Conservation (phyloP, 2,329 filamentous ascomycete genomes). For the Pezizomycotina sp. region DNA sequence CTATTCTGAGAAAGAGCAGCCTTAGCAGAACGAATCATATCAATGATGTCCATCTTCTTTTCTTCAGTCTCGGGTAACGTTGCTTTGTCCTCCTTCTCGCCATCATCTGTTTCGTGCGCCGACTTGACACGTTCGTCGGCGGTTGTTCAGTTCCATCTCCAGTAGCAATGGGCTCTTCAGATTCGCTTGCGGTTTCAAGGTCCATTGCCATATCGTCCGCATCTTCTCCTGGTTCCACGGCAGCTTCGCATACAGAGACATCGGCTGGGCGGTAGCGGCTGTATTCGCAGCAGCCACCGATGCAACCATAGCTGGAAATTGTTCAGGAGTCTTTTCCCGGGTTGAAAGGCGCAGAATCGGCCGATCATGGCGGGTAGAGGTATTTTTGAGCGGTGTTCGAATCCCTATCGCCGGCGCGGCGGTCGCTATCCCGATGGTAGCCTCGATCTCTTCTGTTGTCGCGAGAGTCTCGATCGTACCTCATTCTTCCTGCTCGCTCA, state of each 20-base stretch:
- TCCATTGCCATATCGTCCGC: too few relatives aligned
- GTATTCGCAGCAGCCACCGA: constrained; percentile 7
- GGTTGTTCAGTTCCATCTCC: too few relatives aligned
- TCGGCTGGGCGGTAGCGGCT: not conserved
- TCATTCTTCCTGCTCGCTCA: too few relatives aligned
- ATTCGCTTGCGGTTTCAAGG: too few relatives aligned
- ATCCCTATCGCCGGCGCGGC: constrained; percentile 12
- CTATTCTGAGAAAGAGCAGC: constrained; percentile 14
- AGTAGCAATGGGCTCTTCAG: too few relatives aligned
- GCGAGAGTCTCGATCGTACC: too few relatives aligned
- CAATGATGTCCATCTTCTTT: constrained; percentile 23
- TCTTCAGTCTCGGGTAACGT: constrained; percentile 11
- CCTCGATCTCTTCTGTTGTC: too few relatives aligned
- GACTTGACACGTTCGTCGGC: too few relatives aligned
- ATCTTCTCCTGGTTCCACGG: not conserved
- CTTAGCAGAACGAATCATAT: constrained; percentile 25
- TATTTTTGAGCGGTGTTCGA: too few relatives aligned
- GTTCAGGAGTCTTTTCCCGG: constrained; percentile 20
- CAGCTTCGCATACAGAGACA: not conserved
- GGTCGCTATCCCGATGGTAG: constrained; percentile 9
- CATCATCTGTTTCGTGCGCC: too few relatives aligned
- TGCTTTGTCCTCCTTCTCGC: too few relatives aligned
- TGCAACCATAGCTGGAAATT: constrained; percentile 13
- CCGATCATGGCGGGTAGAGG: too few relatives aligned
- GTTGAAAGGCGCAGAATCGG: constrained; percentile 20